A percentile compares a stretch with the other conserved stretches of the same genome.
phyloP scores from a whole-genome alignment of 306 rosid genomes.

The Cucurbita moschata region DNA sequence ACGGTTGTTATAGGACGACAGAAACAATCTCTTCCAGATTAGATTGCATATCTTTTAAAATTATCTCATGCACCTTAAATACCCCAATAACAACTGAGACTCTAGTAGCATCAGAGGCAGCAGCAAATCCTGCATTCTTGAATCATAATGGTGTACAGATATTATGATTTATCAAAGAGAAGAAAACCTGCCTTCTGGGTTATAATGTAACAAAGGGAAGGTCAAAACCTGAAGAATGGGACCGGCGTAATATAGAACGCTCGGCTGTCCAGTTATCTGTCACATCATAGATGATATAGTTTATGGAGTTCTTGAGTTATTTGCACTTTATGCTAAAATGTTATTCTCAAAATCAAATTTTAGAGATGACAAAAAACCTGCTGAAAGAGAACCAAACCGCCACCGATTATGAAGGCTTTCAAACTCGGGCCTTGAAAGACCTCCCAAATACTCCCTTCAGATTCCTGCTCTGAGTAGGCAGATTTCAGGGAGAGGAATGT shows the following conservation, averaged over 20 bases:
- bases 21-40: neutral
- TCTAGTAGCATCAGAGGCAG: conserved; percentile 87
- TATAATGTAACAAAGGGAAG: neutral
- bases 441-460: conserved; percentile 76
- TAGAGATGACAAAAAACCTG: conserved; percentile 45
- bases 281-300: conserved; percentile 20
- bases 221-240: conserved; percentile 70
- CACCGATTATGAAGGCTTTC: conserved; percentile 77
- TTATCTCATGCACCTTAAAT: conserved; percentile 54
- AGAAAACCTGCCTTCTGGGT: neutral
- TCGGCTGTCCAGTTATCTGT: conserved; percentile 98
- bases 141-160: conserved; percentile 7
- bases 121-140: conserved; percentile 92
- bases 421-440: conserved; percentile 88
- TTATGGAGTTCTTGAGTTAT: conserved; percentile 16
- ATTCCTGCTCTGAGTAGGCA: conserved; percentile 54
- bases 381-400: conserved; percentile 89
- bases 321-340: conserved; percentile 6
- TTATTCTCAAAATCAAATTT: neutral
- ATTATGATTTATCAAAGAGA: conserved; percentile 13
- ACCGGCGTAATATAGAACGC: conserved; percentile 92
- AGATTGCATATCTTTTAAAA: neutral
- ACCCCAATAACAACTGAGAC: conserved; percentile 85
- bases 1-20: neutral
- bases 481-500: conserved; percentile 53